Percentiles rank a stretch among this genome's conserved stretches.
Conservation (phyloP, 768 basidiomycete species). For the Cantharellus cinnabarinus region DNA sequence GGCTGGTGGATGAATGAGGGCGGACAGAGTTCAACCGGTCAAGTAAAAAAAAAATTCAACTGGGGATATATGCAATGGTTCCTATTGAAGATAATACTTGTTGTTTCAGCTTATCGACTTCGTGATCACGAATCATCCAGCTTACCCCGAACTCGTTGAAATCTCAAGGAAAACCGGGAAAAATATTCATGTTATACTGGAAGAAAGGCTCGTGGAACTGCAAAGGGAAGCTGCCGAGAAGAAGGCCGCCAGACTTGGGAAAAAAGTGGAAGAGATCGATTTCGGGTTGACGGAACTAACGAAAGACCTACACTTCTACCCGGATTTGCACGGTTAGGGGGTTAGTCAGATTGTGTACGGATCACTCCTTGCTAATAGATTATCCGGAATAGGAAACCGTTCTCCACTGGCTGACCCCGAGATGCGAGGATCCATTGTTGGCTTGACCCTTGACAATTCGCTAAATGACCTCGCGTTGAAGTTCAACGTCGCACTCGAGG, state of each 20-base stretch:
- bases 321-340: slow-evolving; percentile 66
- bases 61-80: neutral
- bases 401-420: slow-evolving; percentile 90
- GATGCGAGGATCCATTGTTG: slow-evolving; percentile 83
- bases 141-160: slow-evolving; percentile 50
- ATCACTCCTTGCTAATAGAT: neutral
- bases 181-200: slow-evolving; percentile 25
- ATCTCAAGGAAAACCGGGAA: slow-evolving; percentile 31
- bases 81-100: neutral
- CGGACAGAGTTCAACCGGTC: slow-evolving; percentile 96
- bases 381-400: slow-evolving; percentile 49
- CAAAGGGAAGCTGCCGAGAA: slow-evolving; percentile 27
- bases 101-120: slow-evolving; percentile 67
- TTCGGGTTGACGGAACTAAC: slow-evolving; percentile 52
- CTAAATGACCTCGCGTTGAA: slow-evolving; percentile 70
- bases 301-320: slow-evolving; percentile 83
- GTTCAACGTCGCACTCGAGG: slow-evolving; percentile 75
- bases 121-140: slow-evolving; percentile 78
- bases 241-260: neutral
- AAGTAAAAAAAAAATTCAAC: slow-evolving; percentile 24
- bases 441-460: slow-evolving; percentile 58
- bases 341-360: neutral
- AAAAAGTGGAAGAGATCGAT: neutral
- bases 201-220: slow-evolving; percentile 50
- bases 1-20: slow-evolving; percentile 99